Percentiles rank a stretch among this genome's conserved stretches.
Evolutionary conservation across 1,139 yeast species (phyloP).

Genomic region (Yamadazyma pseudoaaseri): DNA sequence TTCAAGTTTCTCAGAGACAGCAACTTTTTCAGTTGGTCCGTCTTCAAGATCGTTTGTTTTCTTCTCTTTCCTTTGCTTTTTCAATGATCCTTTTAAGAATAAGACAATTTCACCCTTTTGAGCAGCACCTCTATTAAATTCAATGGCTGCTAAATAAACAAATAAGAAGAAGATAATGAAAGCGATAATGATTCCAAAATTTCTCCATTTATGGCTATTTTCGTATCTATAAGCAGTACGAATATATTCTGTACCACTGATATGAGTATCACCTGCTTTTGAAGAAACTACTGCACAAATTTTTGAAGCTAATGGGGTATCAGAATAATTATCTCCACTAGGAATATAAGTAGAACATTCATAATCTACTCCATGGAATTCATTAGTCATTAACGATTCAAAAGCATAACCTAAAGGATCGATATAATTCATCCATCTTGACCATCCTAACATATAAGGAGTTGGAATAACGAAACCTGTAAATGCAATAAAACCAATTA

Average conservation of each 20-base stretch:
- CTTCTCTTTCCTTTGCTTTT: conserved; percentile 2
- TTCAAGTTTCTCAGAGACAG: conserved; percentile 4
- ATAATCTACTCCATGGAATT: conserved; percentile 57
- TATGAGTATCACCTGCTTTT: conserved; percentile 39
- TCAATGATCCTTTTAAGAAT: conserved; percentile 5
- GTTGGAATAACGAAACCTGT: conserved; percentile 57
- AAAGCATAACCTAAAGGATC: conserved; percentile 58
- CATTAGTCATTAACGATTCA: conserved; percentile 53
- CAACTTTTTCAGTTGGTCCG: conserved; percentile 3
- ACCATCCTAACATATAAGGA: conserved; percentile 65
- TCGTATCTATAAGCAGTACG: conserved; percentile 39
- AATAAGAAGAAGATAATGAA: conserved; percentile 26
- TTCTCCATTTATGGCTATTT: conserved; percentile 60
- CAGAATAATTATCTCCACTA: conserved; percentile 48
- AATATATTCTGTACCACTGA: conserved; percentile 50
- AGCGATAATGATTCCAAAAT: conserved; percentile 59
- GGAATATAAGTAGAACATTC: conserved; percentile 50
- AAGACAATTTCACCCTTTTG: conserved; percentile 7
- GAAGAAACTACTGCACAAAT: conserved; percentile 56
- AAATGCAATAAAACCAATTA: conserved; percentile 49
- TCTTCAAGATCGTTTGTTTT: conserved; percentile 21
- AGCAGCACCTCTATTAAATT: conserved; percentile 5
- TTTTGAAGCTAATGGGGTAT: conserved; percentile 34
- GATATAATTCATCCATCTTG: conserved; percentile 60
- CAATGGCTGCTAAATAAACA: conserved; percentile 16